Evolutionary conservation across 2,329 filamentous ascomycete species (phyloP).

Genomic region (Phialophora expanda): DNA sequence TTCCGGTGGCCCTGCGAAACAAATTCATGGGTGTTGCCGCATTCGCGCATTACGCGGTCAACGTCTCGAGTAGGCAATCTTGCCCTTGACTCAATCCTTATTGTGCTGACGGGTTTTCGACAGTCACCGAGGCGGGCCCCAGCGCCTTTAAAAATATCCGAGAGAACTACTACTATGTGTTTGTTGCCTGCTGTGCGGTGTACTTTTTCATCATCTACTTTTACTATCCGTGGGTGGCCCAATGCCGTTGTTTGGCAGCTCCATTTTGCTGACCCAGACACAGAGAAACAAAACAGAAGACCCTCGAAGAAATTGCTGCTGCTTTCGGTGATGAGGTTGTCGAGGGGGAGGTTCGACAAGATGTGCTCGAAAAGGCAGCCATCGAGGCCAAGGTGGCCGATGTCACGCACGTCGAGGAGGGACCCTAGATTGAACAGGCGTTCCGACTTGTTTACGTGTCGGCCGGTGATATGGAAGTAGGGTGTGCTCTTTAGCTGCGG

Average conservation of each 20-base stretch:
- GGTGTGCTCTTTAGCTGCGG: background rate
- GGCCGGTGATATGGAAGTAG: background rate
- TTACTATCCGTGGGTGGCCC: conserved; percentile 56
- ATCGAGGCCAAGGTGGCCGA: conserved; percentile 26
- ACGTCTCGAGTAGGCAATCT: conserved; percentile 50
- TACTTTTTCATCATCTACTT: conserved; percentile 60
- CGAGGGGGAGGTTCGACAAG: conserved; percentile 29
- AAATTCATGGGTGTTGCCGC: conserved; percentile 85
- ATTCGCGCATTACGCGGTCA: conserved; percentile 74
- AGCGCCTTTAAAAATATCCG: conserved; percentile 61
- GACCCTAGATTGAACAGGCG: conserved; percentile 1
- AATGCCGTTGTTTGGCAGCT: background rate
- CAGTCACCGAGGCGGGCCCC: conserved; percentile 57
- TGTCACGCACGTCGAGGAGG: conserved; percentile 9
- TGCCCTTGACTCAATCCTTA: background rate
- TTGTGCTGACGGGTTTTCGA: conserved; percentile 13
- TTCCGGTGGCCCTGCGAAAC: conserved; percentile 83
- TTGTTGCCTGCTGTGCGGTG: conserved; percentile 58
- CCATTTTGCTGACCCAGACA: conserved; percentile 35
- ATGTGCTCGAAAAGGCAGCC: conserved; percentile 37
- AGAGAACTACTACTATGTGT: conserved; percentile 66
- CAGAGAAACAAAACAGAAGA: conserved; percentile 55
- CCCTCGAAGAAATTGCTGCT: conserved; percentile 56
- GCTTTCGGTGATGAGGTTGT: conserved; percentile 56
- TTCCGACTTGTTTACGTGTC: background rate